A percentile compares a stretch with the other conserved stretches of the same genome.
Evolutionary conservation across 495 filamentous ascomycete species (phyloP).

Genomic region (Daldinia loculata): DNA sequence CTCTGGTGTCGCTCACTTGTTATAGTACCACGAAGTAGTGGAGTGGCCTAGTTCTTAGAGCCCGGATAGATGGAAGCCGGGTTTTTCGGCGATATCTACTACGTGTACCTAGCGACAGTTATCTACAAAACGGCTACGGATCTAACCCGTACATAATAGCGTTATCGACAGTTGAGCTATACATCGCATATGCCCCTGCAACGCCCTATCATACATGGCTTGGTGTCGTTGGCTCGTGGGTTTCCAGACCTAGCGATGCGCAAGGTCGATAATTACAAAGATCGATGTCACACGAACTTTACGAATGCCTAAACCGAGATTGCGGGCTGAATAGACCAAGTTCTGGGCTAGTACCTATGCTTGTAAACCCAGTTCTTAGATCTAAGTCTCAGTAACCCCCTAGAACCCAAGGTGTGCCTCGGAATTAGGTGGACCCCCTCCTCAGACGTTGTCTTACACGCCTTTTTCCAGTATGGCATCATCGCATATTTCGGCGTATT

Average conservation of each 20-base stretch:
- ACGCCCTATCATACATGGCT: not conserved
- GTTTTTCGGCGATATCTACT: conserved; percentile 19
- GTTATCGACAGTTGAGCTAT: conserved; percentile 9
- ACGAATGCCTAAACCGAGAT: conserved; percentile 29
- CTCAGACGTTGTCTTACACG: conserved; percentile 37
- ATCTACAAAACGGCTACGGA: conserved; percentile 24
- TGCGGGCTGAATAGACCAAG: conserved; percentile 33
- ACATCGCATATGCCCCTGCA: conserved; percentile 7
- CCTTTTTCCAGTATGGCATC: conserved; percentile 24
- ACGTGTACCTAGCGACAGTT: conserved; percentile 5
- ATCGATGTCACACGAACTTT: conserved; percentile 27
- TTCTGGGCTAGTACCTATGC: conserved; percentile 6
- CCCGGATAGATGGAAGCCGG: conserved; percentile 16
- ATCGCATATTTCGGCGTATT: conserved; percentile 19
- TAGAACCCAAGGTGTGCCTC: conserved; percentile 18
- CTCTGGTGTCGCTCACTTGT: conserved; percentile 15
- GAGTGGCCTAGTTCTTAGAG: conserved; percentile 11
- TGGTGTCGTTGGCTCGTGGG: conserved; percentile 14
- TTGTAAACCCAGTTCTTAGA: too few species aligned
- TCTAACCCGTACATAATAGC: conserved; percentile 30
- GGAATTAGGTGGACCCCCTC: conserved; percentile 29
- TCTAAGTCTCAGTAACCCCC: not conserved
- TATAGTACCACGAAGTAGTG: conserved; percentile 5
- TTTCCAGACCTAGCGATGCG: conserved; percentile 13
- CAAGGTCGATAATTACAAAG: conserved; percentile 25